Evolutionary conservation across 208 protist genomes (phyloP).

Genomic region (Leishmania gerbilli): DNA sequence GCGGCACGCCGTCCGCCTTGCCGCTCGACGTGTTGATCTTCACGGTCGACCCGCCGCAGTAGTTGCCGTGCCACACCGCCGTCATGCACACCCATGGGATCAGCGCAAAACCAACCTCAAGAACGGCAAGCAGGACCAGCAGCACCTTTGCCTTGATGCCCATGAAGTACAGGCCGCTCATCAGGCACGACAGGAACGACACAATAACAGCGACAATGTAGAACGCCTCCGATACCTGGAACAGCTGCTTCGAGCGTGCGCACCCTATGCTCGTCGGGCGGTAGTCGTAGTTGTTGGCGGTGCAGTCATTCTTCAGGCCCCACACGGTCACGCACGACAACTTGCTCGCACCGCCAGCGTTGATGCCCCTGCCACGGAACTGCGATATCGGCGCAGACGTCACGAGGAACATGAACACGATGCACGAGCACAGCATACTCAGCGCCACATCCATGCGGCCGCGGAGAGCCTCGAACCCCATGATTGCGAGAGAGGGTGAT

Average conservation of each 20-base stretch:
- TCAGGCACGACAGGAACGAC: slow-evolving; percentile 30
- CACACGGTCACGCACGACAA: slow-evolving; percentile 53
- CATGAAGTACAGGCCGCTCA: slow-evolving; percentile 35
- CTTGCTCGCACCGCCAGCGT: slow-evolving; percentile 25
- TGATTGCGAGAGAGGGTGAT: slow-evolving; percentile 27
- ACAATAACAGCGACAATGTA: slow-evolving; percentile 63
- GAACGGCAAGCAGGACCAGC: slow-evolving; percentile 29
- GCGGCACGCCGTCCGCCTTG: slow-evolving; percentile 32
- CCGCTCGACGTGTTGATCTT: slow-evolving; percentile 10
- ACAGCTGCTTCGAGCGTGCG: slow-evolving; percentile 34
- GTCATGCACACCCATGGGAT: slow-evolving; percentile 66
- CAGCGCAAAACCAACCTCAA: slow-evolving; percentile 32
- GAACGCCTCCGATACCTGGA: slow-evolving; percentile 57
- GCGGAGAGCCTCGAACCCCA: slow-evolving; percentile 52
- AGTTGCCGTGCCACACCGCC: slow-evolving; percentile 37
- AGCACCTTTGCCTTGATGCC: slow-evolving; percentile 28
- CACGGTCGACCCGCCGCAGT: slow-evolving; percentile 26
- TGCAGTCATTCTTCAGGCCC: slow-evolving; percentile 61
- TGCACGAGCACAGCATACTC: slow-evolving; percentile 49
- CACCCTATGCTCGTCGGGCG: slow-evolving; percentile 18
- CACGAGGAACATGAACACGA: slow-evolving; percentile 53
- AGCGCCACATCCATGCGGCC: slow-evolving; percentile 41
- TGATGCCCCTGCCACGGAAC: slow-evolving; percentile 47
- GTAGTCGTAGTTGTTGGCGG: slow-evolving; percentile 26
- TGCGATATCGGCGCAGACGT: slow-evolving; percentile 58